phyloP scores from a whole-genome alignment of 2,329 filamentous ascomycete species.

The Fusarium guadeloupense region DNA sequence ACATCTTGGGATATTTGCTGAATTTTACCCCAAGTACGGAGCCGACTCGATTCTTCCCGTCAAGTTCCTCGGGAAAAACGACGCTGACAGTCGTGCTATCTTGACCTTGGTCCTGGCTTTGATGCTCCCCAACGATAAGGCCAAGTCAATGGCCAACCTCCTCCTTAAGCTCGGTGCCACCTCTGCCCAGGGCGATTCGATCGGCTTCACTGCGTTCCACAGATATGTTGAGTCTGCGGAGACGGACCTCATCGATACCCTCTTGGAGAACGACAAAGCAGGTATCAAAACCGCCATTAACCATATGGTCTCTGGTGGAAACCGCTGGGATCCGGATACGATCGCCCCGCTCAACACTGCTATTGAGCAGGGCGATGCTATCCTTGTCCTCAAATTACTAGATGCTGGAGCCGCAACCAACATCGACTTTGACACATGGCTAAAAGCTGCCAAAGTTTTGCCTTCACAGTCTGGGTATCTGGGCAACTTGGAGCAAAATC shows the following conservation, averaged over 20 bases:
- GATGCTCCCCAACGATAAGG: slow-evolving; percentile 68
- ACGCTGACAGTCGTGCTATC: slow-evolving; percentile 66
- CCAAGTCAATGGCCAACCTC: slow-evolving; percentile 69
- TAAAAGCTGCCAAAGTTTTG: slow-evolving; percentile 63
- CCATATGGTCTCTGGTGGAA: slow-evolving; percentile 61
- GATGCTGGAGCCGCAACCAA: slow-evolving; percentile 67
- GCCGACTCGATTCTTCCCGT: slow-evolving; percentile 80
- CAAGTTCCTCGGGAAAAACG: slow-evolving; percentile 66
- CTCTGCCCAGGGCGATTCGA: slow-evolving; percentile 74
- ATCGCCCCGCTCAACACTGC: slow-evolving; percentile 67
- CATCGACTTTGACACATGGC: slow-evolving; percentile 71
- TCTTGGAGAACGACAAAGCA: slow-evolving; percentile 66
- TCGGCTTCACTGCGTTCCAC: slow-evolving; percentile 72
- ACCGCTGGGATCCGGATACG: slow-evolving; percentile 47
- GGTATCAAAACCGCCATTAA: slow-evolving; percentile 72
- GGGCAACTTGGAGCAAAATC: slow-evolving; percentile 58
- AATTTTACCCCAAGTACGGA: slow-evolving; percentile 66
- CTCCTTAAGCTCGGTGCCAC: slow-evolving; percentile 77
- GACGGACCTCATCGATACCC: slow-evolving; percentile 56
- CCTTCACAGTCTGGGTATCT: slow-evolving; percentile 48
- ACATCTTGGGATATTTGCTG: background rate
- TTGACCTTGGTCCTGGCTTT: slow-evolving; percentile 76
- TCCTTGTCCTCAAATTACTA: slow-evolving; percentile 68
- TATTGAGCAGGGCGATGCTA: slow-evolving; percentile 60
- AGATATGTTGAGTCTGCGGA: slow-evolving; percentile 66